Conservation (phyloP, 2,329 filamentous ascomycete genomes). For the Colletotrichum lini region DNA sequence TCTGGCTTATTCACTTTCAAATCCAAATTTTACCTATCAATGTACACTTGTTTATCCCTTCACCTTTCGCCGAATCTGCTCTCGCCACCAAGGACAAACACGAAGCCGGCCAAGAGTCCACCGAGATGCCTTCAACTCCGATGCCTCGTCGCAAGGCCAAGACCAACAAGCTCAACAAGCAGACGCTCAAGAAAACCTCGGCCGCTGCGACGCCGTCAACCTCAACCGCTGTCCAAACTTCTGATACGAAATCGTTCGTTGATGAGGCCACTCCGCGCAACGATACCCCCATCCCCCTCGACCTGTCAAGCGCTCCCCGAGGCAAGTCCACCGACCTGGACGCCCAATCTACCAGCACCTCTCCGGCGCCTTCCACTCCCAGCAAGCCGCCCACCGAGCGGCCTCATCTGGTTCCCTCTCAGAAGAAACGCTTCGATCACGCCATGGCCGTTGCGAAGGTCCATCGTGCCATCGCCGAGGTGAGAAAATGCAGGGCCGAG, state of each 20-base stretch:
- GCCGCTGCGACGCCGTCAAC: not conserved
- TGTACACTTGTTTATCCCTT: too few relatives aligned
- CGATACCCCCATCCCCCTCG: not conserved
- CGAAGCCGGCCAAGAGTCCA: not conserved
- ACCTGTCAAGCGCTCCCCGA: not conserved
- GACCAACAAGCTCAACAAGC: not conserved
- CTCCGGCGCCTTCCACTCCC: conserved; percentile 10
- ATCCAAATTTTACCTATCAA: too few relatives aligned
- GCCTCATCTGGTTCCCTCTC: not conserved
- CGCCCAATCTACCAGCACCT: not conserved
- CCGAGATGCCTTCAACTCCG: too few relatives aligned
- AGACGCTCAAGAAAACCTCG: not conserved
- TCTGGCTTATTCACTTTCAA: not conserved
- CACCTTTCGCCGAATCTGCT: too few relatives aligned
- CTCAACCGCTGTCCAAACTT: not conserved
- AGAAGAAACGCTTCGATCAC: not conserved
- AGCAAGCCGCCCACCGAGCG: conserved; percentile 16
- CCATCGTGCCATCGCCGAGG: not conserved
- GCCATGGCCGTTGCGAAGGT: not conserved
- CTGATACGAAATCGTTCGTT: not conserved
- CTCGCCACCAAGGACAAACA: not conserved
- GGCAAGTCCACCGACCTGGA: not conserved
- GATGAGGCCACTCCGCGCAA: not conserved
- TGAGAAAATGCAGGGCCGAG: not conserved
- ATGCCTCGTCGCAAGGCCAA: not conserved